phyloP scores from a whole-genome alignment of 805 yeast genomes.

The Candida cerambycidarum region DNA sequence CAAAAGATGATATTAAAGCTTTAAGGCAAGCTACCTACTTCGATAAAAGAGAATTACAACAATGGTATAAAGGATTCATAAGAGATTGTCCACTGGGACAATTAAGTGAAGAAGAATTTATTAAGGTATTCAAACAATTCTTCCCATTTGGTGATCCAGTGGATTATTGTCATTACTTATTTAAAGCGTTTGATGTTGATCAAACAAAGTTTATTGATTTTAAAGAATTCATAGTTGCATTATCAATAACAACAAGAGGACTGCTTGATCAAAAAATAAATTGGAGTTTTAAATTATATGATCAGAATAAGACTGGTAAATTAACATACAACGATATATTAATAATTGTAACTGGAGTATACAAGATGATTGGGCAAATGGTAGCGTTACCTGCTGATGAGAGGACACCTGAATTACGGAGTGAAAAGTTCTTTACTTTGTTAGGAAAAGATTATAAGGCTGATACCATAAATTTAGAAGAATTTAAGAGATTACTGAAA shows the following conservation, averaged over 20 bases:
- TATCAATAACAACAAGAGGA: constrained; percentile 86
- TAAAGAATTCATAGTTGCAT: constrained; percentile 85
- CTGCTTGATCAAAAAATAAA: constrained; percentile 75
- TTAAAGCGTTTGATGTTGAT: constrained; percentile 85
- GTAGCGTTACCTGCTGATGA: constrained; percentile 87
- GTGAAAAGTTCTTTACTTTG: constrained; percentile 71
- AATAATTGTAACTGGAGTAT: constrained; percentile 75
- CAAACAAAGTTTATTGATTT: constrained; percentile 81
- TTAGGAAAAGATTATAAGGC: constrained; percentile 72
- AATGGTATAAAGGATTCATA: constrained; percentile 96
- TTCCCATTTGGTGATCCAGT: constrained; percentile 98
- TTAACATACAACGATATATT: constrained; percentile 78
- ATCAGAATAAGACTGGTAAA: constrained; percentile 74
- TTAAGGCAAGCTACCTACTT: constrained; percentile 86
- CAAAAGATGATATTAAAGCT: constrained; percentile 84
- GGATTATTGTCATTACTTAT: constrained; percentile 84
- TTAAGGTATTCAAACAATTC: constrained; percentile 90
- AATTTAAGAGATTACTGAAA: constrained; percentile 78
- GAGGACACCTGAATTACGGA: constrained; percentile 85
- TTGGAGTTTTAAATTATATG: constrained; percentile 91
- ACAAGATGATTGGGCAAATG: constrained; percentile 95
- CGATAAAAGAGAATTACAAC: constrained; percentile 91
- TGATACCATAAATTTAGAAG: constrained; percentile 68
- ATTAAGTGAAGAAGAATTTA: constrained; percentile 81
- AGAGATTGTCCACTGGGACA: constrained; percentile 94